Conservation (phyloP, 495 filamentous ascomycete species). For the Daldinia loculata region DNA sequence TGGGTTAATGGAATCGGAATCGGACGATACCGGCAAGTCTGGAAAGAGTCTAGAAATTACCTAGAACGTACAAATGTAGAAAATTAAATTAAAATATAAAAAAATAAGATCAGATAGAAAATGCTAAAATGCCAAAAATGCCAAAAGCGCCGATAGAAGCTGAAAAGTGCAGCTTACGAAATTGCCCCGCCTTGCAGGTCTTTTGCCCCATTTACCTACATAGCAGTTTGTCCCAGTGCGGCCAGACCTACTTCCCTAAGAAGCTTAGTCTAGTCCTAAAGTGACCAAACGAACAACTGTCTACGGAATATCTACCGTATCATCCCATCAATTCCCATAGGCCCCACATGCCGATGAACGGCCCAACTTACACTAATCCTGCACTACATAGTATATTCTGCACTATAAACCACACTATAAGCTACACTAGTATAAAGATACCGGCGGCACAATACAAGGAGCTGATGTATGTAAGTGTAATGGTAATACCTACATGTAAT, state of each 20-base stretch:
- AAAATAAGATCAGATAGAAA: slow-evolving; percentile 37
- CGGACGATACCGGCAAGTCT: slow-evolving; percentile 37
- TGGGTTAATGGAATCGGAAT: slow-evolving; percentile 28
- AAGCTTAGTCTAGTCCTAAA: slow-evolving; percentile 24
- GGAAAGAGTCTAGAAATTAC: slow-evolving; percentile 29
- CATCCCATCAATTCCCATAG: slow-evolving; percentile 4
- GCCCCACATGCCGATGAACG: slow-evolving; percentile 35
- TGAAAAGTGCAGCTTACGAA: slow-evolving; percentile 37
- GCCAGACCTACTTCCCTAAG: slow-evolving; percentile 31
- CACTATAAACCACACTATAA: slow-evolving; percentile 2
- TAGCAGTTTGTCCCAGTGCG: slow-evolving; percentile 20
- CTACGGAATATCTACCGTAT: slow-evolving; percentile 30
- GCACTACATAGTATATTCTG: background rate
- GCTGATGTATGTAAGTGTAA: slow-evolving; percentile 1
- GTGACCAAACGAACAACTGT: slow-evolving; percentile 36
- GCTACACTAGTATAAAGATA: slow-evolving; percentile 4
- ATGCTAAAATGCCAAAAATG: slow-evolving; percentile 36
- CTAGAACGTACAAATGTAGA: slow-evolving; percentile 31
- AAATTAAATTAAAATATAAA: background rate
- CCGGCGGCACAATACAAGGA: slow-evolving; percentile 4
- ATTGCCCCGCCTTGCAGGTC: slow-evolving; percentile 31
- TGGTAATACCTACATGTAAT: slow-evolving; percentile 14
- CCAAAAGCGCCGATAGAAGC: slow-evolving; percentile 42
- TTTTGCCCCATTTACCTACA: background rate
- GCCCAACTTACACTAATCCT: slow-evolving; percentile 7